phyloP scores from a whole-genome alignment of 352 stramenopile genomes.

The Pythium grandisporangium region DNA sequence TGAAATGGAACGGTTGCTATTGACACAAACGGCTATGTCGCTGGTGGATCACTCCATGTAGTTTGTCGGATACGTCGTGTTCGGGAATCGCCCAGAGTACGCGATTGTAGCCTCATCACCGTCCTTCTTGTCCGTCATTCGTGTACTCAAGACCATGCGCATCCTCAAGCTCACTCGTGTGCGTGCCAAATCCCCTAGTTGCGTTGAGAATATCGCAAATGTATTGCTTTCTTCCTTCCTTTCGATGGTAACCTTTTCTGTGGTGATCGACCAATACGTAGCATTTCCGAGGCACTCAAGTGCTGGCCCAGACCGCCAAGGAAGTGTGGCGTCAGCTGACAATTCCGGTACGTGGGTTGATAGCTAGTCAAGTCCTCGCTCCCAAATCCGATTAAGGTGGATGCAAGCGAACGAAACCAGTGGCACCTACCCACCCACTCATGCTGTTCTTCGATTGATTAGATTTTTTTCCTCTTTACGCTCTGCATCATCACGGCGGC shows the following conservation, averaged over 20 bases:
- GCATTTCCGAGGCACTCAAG: conserved; percentile 59
- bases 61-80: conserved; percentile 18
- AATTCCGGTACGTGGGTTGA: conserved; percentile 35
- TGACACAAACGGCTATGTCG: no score
- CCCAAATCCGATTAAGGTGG: background rate
- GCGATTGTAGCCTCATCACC: conserved; percentile 49
- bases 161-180: conserved; percentile 67
- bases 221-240: background rate
- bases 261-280: conserved; percentile 7
- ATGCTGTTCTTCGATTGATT: background rate
- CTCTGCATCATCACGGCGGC: conserved; percentile 52
- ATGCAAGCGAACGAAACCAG: background rate
- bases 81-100: conserved; percentile 30
- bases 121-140: conserved; percentile 57
- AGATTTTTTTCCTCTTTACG: conserved; percentile 74
- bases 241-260: background rate
- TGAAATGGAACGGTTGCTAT: no score
- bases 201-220: no score
- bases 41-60: conserved; percentile 3
- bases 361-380: no score
- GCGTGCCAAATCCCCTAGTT: background rate
- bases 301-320: conserved; percentile 48
- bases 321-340: conserved; percentile 44
- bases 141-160: conserved; percentile 60
- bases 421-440: no score